These are phyloP conservation scores for Geotrichum cucujoidarum DNA, from an alignment of 1,139 yeast genomes.

Conservation along the genomic window DNA sequence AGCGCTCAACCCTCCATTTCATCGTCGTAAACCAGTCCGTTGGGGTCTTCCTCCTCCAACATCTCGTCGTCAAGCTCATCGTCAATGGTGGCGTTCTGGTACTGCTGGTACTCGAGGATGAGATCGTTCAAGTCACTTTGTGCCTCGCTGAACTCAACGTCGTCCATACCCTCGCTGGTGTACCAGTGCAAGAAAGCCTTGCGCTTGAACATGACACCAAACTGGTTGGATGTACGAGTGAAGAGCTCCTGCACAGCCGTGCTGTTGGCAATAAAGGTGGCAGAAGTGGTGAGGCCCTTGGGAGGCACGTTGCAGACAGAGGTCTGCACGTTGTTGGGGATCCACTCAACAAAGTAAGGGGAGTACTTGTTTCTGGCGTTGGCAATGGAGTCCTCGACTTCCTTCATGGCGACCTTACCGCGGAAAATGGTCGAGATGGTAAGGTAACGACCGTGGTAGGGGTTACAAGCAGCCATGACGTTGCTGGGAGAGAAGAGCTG, in stretches of 20 bases:
- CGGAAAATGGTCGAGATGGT: conserved; percentile 45
- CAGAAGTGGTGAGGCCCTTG: conserved; percentile 39
- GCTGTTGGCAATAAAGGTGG: conserved; percentile 44
- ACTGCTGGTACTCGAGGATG: conserved; percentile 43
- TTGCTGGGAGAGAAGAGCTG: conserved; percentile 43
- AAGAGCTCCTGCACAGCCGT: conserved; percentile 45
- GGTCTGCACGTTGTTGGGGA: conserved; percentile 41
- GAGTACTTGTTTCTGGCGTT: conserved; percentile 38
- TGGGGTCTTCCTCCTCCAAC: conserved; percentile 24
- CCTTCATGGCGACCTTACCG: conserved; percentile 43
- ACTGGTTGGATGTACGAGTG: conserved; percentile 40
- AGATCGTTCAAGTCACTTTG: conserved; percentile 42
- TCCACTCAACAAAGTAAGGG: conserved; percentile 42
- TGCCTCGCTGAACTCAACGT: conserved; percentile 45
- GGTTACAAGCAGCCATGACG: conserved; percentile 45
- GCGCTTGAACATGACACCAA: conserved; percentile 43
- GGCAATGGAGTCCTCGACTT: conserved; percentile 42
- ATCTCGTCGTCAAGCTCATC: conserved; percentile 33
- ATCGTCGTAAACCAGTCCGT: not conserved
- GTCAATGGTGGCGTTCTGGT: conserved; percentile 41
- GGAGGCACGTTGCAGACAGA: conserved; percentile 44
- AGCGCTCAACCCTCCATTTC: not conserved
- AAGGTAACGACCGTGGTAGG: conserved; percentile 41
- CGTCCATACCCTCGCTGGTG: conserved; percentile 46
- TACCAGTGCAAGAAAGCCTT: conserved; percentile 46